These are phyloP conservation scores for Microdochium nivale DNA, from an alignment of 2,329 filamentous ascomycete genomes.

Conservation along the genomic window DNA sequence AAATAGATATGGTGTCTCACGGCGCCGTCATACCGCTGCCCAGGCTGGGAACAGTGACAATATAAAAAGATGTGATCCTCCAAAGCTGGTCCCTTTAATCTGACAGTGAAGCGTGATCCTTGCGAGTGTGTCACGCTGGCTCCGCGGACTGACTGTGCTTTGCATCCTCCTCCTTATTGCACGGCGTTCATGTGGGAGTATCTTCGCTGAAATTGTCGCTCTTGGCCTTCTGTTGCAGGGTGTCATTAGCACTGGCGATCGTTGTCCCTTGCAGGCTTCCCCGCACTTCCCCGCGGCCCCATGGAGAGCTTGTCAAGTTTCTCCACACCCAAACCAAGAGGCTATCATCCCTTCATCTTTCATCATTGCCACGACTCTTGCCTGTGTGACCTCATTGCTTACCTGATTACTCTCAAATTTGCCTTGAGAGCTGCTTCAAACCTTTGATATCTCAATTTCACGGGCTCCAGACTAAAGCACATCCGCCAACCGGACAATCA, in stretches of 20 bases:
- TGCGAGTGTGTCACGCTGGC: too few relatives aligned
- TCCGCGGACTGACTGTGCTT: too few relatives aligned
- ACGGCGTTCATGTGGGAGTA: too few relatives aligned
- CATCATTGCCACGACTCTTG: background rate
- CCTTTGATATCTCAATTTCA: too few relatives aligned
- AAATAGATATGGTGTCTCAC: background rate
- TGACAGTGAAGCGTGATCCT: too few relatives aligned
- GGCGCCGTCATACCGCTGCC: background rate
- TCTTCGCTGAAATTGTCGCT: background rate
- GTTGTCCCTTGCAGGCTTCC: background rate
- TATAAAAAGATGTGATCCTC: background rate
- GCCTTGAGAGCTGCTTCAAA: too few relatives aligned
- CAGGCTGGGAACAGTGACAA: background rate
- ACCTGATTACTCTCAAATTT: too few relatives aligned
- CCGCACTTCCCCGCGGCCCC: background rate
- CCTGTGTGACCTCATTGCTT: background rate
- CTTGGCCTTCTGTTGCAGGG: background rate
- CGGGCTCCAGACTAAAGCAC: too few relatives aligned
- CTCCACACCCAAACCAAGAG: background rate
- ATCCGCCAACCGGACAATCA: too few relatives aligned
- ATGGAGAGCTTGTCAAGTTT: background rate
- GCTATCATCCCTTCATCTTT: background rate
- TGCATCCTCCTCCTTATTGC: too few relatives aligned
- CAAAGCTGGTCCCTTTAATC: background rate
- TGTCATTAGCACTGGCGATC: background rate